Evolutionary conservation across 352 stramenopile species (phyloP).

Genomic region (Pythium coloratum): DNA sequence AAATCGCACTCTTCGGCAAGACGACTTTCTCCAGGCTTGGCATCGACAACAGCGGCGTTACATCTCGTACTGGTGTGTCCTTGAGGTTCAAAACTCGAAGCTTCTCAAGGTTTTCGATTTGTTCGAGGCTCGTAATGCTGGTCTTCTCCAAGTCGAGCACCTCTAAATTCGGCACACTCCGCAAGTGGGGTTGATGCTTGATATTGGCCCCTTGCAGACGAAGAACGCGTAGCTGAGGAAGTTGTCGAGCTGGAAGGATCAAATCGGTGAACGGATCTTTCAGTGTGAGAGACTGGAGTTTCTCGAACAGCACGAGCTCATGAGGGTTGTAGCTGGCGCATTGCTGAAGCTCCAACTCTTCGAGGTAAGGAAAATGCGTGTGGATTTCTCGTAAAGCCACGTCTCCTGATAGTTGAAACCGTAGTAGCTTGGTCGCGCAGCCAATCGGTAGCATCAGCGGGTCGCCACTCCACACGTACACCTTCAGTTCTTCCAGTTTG

Average conservation of each 20-base stretch:
- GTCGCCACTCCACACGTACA: slow-evolving; percentile 23
- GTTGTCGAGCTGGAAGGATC: background rate
- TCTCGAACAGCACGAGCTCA: slow-evolving; percentile 5
- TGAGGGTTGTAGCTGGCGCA: background rate
- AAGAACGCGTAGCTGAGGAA: background rate
- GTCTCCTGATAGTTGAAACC: slow-evolving; percentile 6
- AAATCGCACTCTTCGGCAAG: slow-evolving; percentile 16
- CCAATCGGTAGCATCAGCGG: slow-evolving; percentile 9
- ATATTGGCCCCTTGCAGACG: slow-evolving; percentile 6
- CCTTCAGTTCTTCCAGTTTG: slow-evolving; percentile 5
- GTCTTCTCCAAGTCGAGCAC: slow-evolving; percentile 14
- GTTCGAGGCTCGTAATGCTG: background rate
- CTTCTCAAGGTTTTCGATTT: background rate
- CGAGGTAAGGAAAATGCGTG: slow-evolving; percentile 8
- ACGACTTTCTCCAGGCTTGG: slow-evolving; percentile 7
- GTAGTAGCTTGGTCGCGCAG: background rate
- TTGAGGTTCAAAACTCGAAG: slow-evolving; percentile 13
- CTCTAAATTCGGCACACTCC: background rate
- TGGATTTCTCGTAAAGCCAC: slow-evolving; percentile 9
- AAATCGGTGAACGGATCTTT: background rate
- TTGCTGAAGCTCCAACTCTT: slow-evolving; percentile 7
- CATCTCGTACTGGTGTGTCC: slow-evolving; percentile 15
- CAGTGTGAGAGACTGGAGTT: slow-evolving; percentile 2
- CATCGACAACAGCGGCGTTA: slow-evolving; percentile 4
- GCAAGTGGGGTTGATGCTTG: background rate